Base-by-base conservation (phyloP, 805 yeast species). In the Myxozyma vanderwaltii region DNA sequence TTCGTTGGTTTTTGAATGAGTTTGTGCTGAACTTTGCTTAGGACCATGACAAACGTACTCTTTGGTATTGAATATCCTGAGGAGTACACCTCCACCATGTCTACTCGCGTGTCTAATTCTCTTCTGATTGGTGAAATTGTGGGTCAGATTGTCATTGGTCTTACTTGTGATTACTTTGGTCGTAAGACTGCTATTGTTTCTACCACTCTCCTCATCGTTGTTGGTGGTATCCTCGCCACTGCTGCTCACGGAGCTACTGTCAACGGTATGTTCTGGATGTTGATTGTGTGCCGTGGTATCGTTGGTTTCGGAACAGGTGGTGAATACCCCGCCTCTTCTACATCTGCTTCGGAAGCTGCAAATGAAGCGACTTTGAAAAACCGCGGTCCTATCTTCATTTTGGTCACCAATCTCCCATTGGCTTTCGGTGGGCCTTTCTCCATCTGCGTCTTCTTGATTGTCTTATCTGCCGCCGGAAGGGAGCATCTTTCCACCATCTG, bases 401-500 rank as follows among this genome's bases (percentile, higher is more conserved):
- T 88, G 71, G 86, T 84, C 33, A 86, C 92, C 17, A 88, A 88
- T 70, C 75, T 88, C 50, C 94, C 92, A 1, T 74, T 88, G 43
- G 78, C 88, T 2, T 77, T 87, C 41, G 94, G 95, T 51, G 90
- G 90, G 3, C 92, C 92, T n/a, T 82, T 88, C 70, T 88, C 89
- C 15, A 71, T 85, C 51, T 78, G 80, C 50, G 77, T 87, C 38
- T 88, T 87, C 68, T 76, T 88, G 67, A 85, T 88, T 66, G 90
- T 87, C 10, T 79, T 82, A 73, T 77, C 79, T 53, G 85, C 86
- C 49, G 81, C 86, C 33, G 74, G 74, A 7, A 61, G 73, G 15
- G 70, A 75, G 51, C 71, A 67, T 35, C 45, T 61, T 19, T 70
- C 72, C 4, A 82, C 82, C 4, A 71, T 83, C 36, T 84, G 88